Conservation (phyloP, 1,284 basidiomycete genomes). For the Phlebopus sp. region DNA sequence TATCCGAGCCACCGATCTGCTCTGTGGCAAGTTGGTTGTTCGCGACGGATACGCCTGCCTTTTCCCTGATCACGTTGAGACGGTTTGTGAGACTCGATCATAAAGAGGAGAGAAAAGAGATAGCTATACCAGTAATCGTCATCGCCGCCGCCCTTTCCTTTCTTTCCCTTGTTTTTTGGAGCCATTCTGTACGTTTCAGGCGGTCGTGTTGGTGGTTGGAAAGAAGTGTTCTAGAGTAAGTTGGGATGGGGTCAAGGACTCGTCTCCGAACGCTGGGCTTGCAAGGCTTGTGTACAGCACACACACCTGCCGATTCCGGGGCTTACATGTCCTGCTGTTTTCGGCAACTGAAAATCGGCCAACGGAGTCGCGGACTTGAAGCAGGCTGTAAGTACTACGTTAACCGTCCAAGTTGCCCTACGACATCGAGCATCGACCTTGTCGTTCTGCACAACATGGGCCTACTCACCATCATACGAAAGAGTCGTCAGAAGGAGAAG, state of each 20-base stretch:
- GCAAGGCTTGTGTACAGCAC: too few species aligned
- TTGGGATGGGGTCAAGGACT: neutral
- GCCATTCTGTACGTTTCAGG: slow-evolving; percentile 51
- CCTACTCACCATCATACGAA: slow-evolving; percentile 94
- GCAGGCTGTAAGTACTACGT: too few species aligned
- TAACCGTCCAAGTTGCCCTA: too few species aligned
- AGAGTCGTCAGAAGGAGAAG: slow-evolving; percentile 91
- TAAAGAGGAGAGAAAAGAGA: slow-evolving; percentile 10
- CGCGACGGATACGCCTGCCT: slow-evolving; percentile 59
- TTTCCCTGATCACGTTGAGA: slow-evolving; percentile 49
- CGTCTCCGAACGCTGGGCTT: too few species aligned
- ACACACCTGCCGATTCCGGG: too few species aligned
- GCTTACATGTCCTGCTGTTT: too few species aligned
- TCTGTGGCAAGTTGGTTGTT: slow-evolving; percentile 38
- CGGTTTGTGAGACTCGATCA: slow-evolving; percentile 12
- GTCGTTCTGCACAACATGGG: slow-evolving; percentile 57
- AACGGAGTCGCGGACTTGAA: too few species aligned
- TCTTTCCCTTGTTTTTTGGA: slow-evolving; percentile 88
- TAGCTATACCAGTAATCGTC: slow-evolving; percentile 73
- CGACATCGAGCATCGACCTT: neutral
- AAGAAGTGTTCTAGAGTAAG: neutral
- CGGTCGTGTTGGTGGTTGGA: neutral
- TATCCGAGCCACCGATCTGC: slow-evolving; percentile 43
- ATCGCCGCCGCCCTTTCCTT: slow-evolving; percentile 80
- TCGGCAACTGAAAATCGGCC: too few species aligned